These are phyloP conservation scores for Thozetella sp. DNA, from an alignment of 495 filamentous ascomycete genomes.

Conservation along the genomic window DNA sequence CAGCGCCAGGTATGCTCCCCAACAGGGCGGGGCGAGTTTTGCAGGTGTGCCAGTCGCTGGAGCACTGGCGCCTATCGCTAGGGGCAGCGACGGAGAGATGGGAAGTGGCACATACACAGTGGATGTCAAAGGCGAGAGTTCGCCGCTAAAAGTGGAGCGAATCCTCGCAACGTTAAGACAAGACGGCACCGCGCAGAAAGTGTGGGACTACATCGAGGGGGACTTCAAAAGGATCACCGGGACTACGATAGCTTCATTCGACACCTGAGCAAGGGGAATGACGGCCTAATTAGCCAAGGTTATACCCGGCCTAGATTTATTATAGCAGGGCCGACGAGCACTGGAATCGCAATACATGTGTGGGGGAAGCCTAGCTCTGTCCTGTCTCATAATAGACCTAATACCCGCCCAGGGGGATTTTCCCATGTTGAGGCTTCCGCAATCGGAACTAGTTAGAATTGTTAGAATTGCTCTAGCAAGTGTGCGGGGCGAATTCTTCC, in stretches of 20 bases:
- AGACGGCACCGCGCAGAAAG: not conserved
- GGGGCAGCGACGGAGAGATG: not conserved
- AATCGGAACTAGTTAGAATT: no score
- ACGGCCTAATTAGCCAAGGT: no score
- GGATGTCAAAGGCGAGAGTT: not conserved
- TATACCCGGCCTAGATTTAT: no score
- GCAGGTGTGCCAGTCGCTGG: not conserved
- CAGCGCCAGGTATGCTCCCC: constrained; percentile 40
- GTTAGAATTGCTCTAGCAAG: no score
- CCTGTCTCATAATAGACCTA: no score
- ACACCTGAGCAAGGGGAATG: no score
- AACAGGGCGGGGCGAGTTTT: not conserved
- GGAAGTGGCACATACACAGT: not conserved
- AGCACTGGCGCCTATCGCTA: not conserved
- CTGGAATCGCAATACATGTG: no score
- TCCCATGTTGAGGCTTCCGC: no score
- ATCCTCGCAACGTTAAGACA: not conserved
- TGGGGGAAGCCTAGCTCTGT: no score
- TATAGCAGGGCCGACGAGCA: no score
- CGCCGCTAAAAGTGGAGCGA: not conserved
- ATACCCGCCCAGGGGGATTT: no score
- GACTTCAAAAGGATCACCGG: not conserved
- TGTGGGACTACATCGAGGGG: not conserved
- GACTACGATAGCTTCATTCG: not conserved
- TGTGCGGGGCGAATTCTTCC: no score